phyloP scores from a whole-genome alignment of 2,329 filamentous ascomycete species.

The Apiospora sp. region DNA sequence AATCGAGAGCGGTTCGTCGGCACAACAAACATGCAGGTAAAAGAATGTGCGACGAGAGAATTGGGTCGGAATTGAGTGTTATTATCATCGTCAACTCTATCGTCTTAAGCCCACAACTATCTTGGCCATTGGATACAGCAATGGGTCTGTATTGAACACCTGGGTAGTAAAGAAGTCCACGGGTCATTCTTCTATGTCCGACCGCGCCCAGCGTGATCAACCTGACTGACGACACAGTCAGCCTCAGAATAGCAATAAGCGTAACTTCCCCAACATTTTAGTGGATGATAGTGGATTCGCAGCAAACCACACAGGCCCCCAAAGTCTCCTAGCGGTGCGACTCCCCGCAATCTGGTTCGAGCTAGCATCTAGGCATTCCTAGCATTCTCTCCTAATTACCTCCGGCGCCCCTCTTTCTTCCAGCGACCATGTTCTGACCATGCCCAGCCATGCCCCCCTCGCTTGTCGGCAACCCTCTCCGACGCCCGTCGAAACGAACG shows the following conservation, averaged over 20 bases:
- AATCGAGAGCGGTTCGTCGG: too few relatives aligned
- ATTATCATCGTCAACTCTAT: slow-evolving; percentile 2
- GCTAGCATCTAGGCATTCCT: not conserved
- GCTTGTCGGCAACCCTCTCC: slow-evolving; percentile 12
- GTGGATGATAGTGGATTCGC: not conserved
- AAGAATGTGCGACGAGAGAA: too few relatives aligned
- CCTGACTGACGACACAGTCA: slow-evolving; percentile 11
- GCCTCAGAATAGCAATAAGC: not conserved
- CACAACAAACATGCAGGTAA: too few relatives aligned
- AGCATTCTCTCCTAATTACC: not conserved
- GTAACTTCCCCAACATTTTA: slow-evolving; percentile 8
- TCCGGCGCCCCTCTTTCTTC: not conserved
- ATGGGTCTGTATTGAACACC: not conserved
- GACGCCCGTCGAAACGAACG: slow-evolving; percentile 1
- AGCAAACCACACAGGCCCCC: not conserved
- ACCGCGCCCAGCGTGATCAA: slow-evolving; percentile 1
- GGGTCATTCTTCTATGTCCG: slow-evolving; percentile 16
- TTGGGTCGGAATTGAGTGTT: not conserved
- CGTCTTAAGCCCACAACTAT: not conserved
- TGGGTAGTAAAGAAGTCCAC: not conserved
- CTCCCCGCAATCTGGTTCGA: slow-evolving; percentile 16
- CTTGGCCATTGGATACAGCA: not conserved
- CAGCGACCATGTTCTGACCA: too few relatives aligned
- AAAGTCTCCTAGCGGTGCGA: not conserved
- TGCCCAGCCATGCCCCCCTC: not conserved